These are phyloP conservation scores for Cenchrus purpureus DNA, from an alignment of 176 grass and related monocot species.

Conservation along the genomic window DNA sequence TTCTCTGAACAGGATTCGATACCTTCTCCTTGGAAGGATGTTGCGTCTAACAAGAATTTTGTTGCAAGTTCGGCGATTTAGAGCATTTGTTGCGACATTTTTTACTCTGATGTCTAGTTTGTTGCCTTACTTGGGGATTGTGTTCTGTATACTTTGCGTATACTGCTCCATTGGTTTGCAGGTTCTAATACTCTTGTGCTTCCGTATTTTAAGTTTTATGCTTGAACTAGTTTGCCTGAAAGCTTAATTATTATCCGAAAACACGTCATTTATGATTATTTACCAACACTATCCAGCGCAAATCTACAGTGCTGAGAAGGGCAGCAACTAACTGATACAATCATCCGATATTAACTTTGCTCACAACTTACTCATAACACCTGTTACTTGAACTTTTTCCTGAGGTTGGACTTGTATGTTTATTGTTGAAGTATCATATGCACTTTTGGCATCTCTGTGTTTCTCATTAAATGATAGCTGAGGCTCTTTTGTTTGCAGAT, in stretches of 20 bases:
- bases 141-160: slow-evolving; percentile 89
- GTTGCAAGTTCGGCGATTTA: slow-evolving; percentile 80
- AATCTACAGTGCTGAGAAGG: not conserved
- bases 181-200: slow-evolving; percentile 48
- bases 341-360: slow-evolving; percentile 32
- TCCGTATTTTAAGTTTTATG: slow-evolving; percentile 30
- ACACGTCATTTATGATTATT: not conserved
- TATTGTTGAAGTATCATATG: slow-evolving; percentile 25
- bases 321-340: not conserved
- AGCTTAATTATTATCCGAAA: slow-evolving; percentile 17
- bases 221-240: not conserved
- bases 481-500: slow-evolving; percentile 64
- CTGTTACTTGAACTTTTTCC: slow-evolving; percentile 22
- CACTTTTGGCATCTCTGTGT: slow-evolving; percentile 16
- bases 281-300: not conserved
- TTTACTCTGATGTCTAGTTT: slow-evolving; percentile 93
- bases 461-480: slow-evolving; percentile 27
- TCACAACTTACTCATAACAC: slow-evolving; percentile 10
- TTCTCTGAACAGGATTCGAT: slow-evolving; percentile 79
- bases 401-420: slow-evolving; percentile 3
- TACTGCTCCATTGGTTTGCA: slow-evolving; percentile 97
- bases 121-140: slow-evolving; percentile 92
- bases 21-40: slow-evolving; percentile 96
- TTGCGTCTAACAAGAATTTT: slow-evolving; percentile 91
- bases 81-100: slow-evolving; percentile 94